Evolutionary conservation across 768 basidiomycete species (phyloP).

Genomic region (Austroboletus festivus): DNA sequence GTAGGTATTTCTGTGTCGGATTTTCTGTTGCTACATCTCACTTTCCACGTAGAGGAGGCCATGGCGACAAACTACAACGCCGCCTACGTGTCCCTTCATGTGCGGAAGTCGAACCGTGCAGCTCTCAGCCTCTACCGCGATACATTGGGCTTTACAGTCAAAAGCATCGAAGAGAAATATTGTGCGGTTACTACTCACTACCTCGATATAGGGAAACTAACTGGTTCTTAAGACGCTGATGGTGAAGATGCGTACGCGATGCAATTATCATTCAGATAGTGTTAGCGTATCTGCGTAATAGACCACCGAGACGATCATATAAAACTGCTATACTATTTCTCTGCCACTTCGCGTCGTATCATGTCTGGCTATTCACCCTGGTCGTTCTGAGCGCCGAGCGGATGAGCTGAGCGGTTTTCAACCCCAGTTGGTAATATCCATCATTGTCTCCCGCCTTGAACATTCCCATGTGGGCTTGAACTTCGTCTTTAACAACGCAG

Average conservation of each 20-base stretch:
- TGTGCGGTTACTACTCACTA: conserved; percentile 53
- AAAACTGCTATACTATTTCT: conserved; percentile 2
- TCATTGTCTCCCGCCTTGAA: conserved; percentile 80
- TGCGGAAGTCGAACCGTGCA: conserved; percentile 92
- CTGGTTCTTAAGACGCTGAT: conserved; percentile 67
- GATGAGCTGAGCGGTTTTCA: conserved; percentile 60
- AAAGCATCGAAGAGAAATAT: conserved; percentile 83
- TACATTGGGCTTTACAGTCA: conserved; percentile 85
- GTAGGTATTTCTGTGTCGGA: conserved; percentile 45
- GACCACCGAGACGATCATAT: conserved; percentile 8
- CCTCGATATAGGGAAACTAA: conserved; percentile 6
- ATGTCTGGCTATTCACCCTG: neutral
- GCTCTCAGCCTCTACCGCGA: conserved; percentile 87
- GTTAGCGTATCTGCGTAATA: conserved; percentile 4
- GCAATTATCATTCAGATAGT: conserved; percentile 57
- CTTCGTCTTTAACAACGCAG: conserved; percentile 65
- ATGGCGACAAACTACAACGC: conserved; percentile 89
- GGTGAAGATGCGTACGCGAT: conserved; percentile 95
- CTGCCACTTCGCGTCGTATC: conserved; percentile 1
- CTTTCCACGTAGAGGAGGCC: conserved; percentile 64
- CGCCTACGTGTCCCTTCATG: conserved; percentile 82
- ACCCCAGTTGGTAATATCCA: conserved; percentile 84
- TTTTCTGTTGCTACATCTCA: conserved; percentile 1
- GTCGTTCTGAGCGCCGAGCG: conserved; percentile 47
- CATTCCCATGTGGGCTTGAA: conserved; percentile 87